Conservation (phyloP, 257 asterid genomes). For the Fraxinus americana region DNA sequence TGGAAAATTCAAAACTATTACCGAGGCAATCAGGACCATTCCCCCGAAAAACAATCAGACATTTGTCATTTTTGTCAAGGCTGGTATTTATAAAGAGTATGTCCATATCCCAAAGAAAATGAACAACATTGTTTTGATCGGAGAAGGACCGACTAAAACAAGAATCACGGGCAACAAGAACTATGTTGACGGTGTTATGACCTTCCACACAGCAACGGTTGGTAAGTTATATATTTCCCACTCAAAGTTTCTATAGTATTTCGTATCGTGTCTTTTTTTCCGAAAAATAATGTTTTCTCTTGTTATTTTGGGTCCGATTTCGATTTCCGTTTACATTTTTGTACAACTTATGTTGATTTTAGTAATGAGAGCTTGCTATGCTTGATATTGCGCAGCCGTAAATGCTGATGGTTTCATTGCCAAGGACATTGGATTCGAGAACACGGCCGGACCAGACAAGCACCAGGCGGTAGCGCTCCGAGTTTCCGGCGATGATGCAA, state of each 20-base stretch:
- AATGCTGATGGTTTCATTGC: conserved; percentile 66
- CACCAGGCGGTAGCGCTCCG: conserved; percentile 83
- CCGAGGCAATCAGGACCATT: conserved; percentile 23
- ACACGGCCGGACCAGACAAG: conserved; percentile 66
- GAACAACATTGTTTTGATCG: conserved; percentile 34
- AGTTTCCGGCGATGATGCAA: conserved; percentile 60
- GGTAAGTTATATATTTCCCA: conserved; percentile 23
- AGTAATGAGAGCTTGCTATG: not conserved
- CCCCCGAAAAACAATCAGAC: conserved; percentile 23
- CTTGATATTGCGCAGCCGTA: conserved; percentile 39
- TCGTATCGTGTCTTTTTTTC: not conserved
- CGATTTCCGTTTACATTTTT: not conserved
- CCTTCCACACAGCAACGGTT: conserved; percentile 43
- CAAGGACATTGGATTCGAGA: conserved; percentile 72
- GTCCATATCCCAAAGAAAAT: conserved; percentile 21
- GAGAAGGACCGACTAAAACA: conserved; percentile 46
- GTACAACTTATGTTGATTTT: not conserved
- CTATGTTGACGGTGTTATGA: conserved; percentile 27
- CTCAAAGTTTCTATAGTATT: not conserved
- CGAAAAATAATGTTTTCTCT: too few relatives aligned
- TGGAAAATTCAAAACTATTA: conserved; percentile 32
- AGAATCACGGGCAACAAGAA: conserved; percentile 42
- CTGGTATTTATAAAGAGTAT: conserved; percentile 38
- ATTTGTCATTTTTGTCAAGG: conserved; percentile 37
- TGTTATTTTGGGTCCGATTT: not conserved